Percentiles rank a stretch among this genome's conserved stretches.
Evolutionary conservation across 495 filamentous ascomycete genomes (phyloP).

Genomic region (Monascus purpureus): DNA sequence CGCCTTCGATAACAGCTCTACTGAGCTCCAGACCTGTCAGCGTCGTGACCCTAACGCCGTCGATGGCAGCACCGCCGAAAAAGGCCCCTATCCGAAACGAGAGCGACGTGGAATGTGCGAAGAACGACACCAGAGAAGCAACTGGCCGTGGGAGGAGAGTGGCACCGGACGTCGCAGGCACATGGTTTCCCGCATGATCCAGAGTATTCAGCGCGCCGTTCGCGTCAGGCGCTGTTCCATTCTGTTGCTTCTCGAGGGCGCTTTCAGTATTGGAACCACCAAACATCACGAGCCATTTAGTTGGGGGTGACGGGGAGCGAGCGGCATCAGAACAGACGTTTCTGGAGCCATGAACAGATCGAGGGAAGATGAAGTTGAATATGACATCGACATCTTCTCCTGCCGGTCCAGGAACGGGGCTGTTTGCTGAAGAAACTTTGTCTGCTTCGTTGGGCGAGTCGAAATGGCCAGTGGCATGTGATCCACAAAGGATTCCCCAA

Average conservation of each 20-base stretch:
- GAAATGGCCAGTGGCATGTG: too few relatives aligned
- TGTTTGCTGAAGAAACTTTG: too few relatives aligned
- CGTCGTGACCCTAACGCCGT: slow-evolving; percentile 53
- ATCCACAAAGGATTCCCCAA: too few relatives aligned
- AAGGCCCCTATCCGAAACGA: slow-evolving; percentile 56
- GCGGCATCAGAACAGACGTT: too few relatives aligned
- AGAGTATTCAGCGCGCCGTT: not conserved
- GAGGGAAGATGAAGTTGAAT: too few relatives aligned
- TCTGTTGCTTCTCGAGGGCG: slow-evolving; percentile 5
- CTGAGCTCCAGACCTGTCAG: slow-evolving; percentile 57
- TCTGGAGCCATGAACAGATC: slow-evolving; percentile 8
- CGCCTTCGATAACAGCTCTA: slow-evolving; percentile 49
- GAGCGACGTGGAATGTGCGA: slow-evolving; percentile 54
- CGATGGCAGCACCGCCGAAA: slow-evolving; percentile 49
- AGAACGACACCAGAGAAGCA: slow-evolving; percentile 54
- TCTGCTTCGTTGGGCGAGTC: too few relatives aligned
- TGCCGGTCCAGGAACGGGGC: too few relatives aligned
- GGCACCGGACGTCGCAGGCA: slow-evolving; percentile 25
- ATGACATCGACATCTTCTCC: too few relatives aligned
- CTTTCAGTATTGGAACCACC: slow-evolving; percentile 6
- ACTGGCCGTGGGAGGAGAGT: slow-evolving; percentile 55
- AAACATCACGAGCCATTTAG: slow-evolving; percentile 18
- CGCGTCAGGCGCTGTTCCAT: slow-evolving; percentile 3
- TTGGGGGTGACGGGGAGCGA: not conserved
- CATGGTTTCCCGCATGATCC: slow-evolving; percentile 4